Conservation (phyloP, 176 grass and related monocot species). For the Carex kokanica region DNA sequence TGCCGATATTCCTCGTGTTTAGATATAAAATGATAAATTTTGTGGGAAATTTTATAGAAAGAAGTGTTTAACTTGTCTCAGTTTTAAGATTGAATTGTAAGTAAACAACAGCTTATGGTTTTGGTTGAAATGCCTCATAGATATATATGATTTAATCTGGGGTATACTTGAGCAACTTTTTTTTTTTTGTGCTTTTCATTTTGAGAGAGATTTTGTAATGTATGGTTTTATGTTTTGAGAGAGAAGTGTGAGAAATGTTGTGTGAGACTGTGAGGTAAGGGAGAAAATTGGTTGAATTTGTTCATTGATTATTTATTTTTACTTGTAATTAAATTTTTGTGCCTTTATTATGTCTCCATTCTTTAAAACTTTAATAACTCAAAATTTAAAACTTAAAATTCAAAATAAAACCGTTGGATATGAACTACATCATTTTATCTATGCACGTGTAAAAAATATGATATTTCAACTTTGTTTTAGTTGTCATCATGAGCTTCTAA, state of each 20-base stretch:
- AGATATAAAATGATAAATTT: not conserved
- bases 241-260: not conserved
- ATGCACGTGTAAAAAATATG: too few species aligned
- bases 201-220: not conserved
- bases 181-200: not conserved
- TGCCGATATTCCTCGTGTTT: constrained; percentile 49
- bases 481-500: too few species aligned
- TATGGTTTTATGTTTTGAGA: not conserved
- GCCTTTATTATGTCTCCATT: too few species aligned
- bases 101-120: not conserved
- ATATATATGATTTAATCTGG: not conserved
- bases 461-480: too few species aligned
- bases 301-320: constrained; percentile 9
- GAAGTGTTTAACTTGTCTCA: not conserved
- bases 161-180: not conserved
- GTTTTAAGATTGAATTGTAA: constrained; percentile 5
- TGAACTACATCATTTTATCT: too few species aligned
- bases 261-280: not conserved
- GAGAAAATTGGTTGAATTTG: not conserved
- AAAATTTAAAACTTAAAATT: too few species aligned
- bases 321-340: not conserved
- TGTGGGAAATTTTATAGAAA: constrained; percentile 11
- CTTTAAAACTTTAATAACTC: too few species aligned
- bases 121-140: not conserved
- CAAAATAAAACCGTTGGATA: too few species aligned